Conservation (phyloP, 306 rosid genomes). For the Comarum palustre region DNA sequence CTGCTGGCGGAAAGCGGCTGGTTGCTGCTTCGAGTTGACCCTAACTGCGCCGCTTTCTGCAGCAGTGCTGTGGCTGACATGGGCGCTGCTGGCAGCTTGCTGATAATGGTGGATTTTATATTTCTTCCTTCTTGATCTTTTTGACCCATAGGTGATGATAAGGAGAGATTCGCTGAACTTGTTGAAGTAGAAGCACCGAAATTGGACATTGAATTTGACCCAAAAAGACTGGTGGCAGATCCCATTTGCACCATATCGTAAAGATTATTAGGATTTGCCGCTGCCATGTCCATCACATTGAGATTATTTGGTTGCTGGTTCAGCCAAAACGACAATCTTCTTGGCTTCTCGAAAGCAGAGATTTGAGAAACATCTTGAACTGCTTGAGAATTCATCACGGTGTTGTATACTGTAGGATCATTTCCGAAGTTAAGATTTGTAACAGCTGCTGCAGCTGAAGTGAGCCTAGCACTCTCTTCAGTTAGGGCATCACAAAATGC, state of each 20-base stretch:
- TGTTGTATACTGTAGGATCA: slow-evolving; percentile 34
- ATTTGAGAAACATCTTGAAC: slow-evolving; percentile 34
- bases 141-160: slow-evolving; percentile 39
- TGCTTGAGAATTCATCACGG: slow-evolving; percentile 30
- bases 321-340: slow-evolving; percentile 68
- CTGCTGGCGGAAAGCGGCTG: slow-evolving; percentile 41
- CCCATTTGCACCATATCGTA: slow-evolving; percentile 55
- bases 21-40: slow-evolving; percentile 43
- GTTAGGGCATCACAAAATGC: slow-evolving; percentile 98
- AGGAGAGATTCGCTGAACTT: slow-evolving; percentile 37
- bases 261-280: slow-evolving; percentile 31
- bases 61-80: slow-evolving; percentile 60
- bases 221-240: slow-evolving; percentile 32
- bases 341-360: slow-evolving; percentile 43
- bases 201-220: slow-evolving; percentile 40
- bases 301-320: slow-evolving; percentile 47
- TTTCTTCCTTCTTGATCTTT: slow-evolving; percentile 37
- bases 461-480: slow-evolving; percentile 82
- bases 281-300: slow-evolving; percentile 37
- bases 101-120: neutral
- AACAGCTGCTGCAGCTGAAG: slow-evolving; percentile 42
- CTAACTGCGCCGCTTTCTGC: slow-evolving; percentile 49
- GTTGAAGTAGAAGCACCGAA: slow-evolving; percentile 41
- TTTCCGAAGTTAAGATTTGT: slow-evolving; percentile 64
- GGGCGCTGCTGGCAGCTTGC: slow-evolving; percentile 38